A percentile compares a stretch with the other conserved stretches of the same genome.
These are phyloP conservation scores for Musa balbisiana DNA, from an alignment of 202 grass and related monocot genomes.

Conservation along the genomic window DNA sequence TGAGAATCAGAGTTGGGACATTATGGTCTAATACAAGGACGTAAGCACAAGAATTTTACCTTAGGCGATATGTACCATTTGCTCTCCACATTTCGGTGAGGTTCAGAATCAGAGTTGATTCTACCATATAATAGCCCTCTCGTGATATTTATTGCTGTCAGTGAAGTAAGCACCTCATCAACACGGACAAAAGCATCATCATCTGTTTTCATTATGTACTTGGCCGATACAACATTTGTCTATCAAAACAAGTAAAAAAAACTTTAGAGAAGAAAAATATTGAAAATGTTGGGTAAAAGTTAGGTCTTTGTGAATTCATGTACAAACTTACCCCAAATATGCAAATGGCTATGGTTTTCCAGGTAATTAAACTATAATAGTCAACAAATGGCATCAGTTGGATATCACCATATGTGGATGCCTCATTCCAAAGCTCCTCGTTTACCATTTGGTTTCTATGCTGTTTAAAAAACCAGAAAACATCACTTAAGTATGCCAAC, in stretches of 20 bases:
- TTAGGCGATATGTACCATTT: constrained; percentile 85
- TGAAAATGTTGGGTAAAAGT: not conserved
- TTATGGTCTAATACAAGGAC: too few species aligned
- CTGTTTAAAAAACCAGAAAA: constrained; percentile 33
- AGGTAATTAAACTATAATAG: constrained; percentile 88
- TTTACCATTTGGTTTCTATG: constrained; percentile 92
- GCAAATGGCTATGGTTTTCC: constrained; percentile 96
- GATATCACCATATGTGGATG: constrained; percentile 77
- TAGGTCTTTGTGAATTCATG: not conserved
- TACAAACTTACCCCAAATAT: constrained; percentile 67
- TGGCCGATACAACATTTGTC: constrained; percentile 70
- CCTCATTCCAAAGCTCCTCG: constrained; percentile 95
- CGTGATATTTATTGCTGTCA: constrained; percentile 51
- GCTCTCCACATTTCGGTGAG: constrained; percentile 76
- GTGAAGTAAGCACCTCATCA: constrained; percentile 67
- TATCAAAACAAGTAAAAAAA: constrained; percentile 5
- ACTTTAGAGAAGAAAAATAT: not conserved
- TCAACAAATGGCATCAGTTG: constrained; percentile 94
- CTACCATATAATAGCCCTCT: constrained; percentile 74
- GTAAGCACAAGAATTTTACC: constrained; percentile 35
- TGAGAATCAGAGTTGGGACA: too few species aligned
- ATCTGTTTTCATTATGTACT: constrained; percentile 97
- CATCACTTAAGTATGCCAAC: constrained; percentile 28
- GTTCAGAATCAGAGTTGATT: constrained; percentile 67
- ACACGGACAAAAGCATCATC: constrained; percentile 97